phyloP scores from a whole-genome alignment of 805 yeast species.

The Myxozyma neglecta region DNA sequence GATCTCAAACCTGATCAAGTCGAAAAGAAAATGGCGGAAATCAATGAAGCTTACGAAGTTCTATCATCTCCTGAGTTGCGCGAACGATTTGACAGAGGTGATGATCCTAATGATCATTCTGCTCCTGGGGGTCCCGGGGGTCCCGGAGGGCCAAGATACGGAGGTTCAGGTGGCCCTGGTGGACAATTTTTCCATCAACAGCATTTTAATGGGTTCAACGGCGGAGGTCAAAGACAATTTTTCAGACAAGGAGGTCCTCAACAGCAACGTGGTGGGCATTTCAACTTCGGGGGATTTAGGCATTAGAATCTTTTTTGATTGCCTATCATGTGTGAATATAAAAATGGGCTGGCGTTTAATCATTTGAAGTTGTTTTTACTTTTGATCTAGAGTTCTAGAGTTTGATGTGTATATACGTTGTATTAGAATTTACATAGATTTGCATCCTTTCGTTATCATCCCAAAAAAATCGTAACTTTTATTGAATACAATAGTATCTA shows the following conservation, averaged over 20 bases:
- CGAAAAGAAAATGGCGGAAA: conserved; percentile 83
- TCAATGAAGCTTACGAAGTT: conserved; percentile 89
- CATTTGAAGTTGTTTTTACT: too few relatives aligned
- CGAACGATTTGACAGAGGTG: conserved; percentile 65
- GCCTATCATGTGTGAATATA: too few relatives aligned
- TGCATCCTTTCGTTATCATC: too few relatives aligned
- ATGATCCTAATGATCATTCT: conserved; percentile 47
- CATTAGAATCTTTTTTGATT: background rate
- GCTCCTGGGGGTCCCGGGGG: conserved; percentile 16
- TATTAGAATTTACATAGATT: too few relatives aligned
- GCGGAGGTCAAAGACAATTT: conserved; percentile 11
- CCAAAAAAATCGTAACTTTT: too few relatives aligned
- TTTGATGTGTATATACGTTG: too few relatives aligned
- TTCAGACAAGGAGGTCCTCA: background rate
- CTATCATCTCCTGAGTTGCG: conserved; percentile 65
- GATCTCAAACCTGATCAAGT: conserved; percentile 66
- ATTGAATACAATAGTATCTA: background rate
- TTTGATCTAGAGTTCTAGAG: too few relatives aligned
- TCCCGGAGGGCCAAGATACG: background rate
- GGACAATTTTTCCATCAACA: conserved; percentile 20
- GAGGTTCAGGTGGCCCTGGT: background rate
- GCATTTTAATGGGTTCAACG: conserved; percentile 6
- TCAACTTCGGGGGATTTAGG: conserved; percentile 7
- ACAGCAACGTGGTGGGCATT: conserved; percentile 4
- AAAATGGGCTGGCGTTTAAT: too few relatives aligned